Percentiles rank a stretch among this genome's conserved stretches.
phyloP scores from a whole-genome alignment of 306 rosid genomes.

The Acacia confusa region DNA sequence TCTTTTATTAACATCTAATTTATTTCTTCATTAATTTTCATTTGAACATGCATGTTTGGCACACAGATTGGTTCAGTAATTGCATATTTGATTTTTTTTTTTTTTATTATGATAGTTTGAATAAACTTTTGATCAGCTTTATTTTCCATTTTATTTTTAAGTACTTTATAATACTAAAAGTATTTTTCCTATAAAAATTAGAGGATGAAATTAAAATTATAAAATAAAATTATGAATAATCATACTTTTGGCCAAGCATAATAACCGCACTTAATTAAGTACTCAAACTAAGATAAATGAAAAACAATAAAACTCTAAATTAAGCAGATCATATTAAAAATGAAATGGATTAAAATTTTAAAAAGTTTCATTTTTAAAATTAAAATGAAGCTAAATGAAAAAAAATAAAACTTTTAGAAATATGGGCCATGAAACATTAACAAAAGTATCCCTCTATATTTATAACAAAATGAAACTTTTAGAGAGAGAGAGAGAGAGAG shows the following conservation, averaged over 20 bases:
- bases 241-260: not conserved
- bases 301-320: not conserved
- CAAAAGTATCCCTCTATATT: not conserved
- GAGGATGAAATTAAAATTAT: not conserved
- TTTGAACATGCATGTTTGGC: not conserved
- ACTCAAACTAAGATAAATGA: not conserved
- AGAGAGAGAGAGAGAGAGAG: too few species aligned
- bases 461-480: too few species aligned
- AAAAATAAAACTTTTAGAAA: not conserved
- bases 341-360: not conserved
- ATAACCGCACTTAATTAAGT: not conserved
- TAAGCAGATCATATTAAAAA: not conserved
- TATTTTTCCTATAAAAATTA: not conserved
- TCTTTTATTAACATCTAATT: not conserved
- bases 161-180: not conserved
- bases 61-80: not conserved
- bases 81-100: not conserved
- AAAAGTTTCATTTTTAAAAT: too few species aligned
- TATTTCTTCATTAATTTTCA: not conserved
- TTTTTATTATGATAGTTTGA: not conserved
- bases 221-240: not conserved
- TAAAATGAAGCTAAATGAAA: too few species aligned
- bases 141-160: not conserved
- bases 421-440: not conserved
- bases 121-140: not conserved